These are phyloP conservation scores for Ceratobasidium sp. DNA, from an alignment of 1,284 basidiomycete genomes.

Conservation along the genomic window DNA sequence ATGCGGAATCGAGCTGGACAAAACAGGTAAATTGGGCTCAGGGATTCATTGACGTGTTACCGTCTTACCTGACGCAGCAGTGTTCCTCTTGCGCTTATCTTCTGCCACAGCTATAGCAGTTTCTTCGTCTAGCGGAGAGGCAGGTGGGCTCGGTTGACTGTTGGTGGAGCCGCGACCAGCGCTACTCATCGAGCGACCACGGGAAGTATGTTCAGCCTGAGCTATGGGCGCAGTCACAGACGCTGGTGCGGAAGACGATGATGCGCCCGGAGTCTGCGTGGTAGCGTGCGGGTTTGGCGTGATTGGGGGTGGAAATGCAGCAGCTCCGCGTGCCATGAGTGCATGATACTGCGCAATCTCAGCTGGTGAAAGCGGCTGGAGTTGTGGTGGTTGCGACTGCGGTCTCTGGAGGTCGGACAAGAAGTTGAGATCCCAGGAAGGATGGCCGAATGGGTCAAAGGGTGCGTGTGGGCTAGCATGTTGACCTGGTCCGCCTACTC, in stretches of 20 bases:
- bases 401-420: constrained; percentile 1
- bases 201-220: not conserved
- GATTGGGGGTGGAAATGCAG: constrained; percentile 2
- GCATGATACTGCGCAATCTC: constrained; percentile 36
- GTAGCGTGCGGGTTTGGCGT: not conserved
- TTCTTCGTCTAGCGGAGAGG: constrained; percentile 21
- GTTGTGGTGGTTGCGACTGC: not conserved
- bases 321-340: constrained; percentile 25
- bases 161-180: constrained; percentile 15
- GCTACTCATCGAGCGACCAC: constrained; percentile 23
- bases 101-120: not conserved
- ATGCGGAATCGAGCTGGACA: constrained; percentile 78
- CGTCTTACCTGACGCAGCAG: constrained; percentile 22
- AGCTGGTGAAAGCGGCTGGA: constrained; percentile 11
- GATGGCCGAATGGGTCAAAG: not conserved
- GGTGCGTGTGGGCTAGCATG: not conserved
- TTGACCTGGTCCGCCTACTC: not conserved
- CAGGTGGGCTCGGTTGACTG: not conserved
- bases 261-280: not conserved
- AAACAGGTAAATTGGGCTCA: not conserved
- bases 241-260: constrained; percentile 12
- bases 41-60: not conserved
- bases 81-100: constrained; percentile 21
- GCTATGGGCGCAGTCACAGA: not conserved
- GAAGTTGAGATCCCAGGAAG: constrained; percentile 19